Evolutionary conservation across 129 eudicot species (phyloP).

Genomic region (Heracleum sosnowskyi): DNA sequence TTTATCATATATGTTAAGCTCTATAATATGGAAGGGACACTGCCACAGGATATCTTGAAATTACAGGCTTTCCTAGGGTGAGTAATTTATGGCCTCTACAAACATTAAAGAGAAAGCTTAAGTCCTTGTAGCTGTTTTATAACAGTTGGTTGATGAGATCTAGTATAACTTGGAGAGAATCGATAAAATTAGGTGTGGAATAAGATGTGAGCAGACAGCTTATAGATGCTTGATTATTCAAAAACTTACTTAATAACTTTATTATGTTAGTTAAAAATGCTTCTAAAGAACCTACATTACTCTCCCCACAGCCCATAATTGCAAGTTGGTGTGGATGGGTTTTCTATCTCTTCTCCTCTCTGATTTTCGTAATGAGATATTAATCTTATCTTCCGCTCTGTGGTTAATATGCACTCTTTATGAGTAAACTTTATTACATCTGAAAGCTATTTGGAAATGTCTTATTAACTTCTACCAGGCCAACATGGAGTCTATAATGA

Average conservation of each 20-base stretch:
- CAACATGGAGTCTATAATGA: conserved; percentile 85
- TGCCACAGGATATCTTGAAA: background rate
- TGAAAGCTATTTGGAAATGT: conserved; percentile 7
- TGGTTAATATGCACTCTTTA: conserved; percentile 12
- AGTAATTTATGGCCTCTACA: background rate
- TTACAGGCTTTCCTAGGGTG: background rate
- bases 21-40: background rate
- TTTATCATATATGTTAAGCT: too few relatives aligned
- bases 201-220: background rate
- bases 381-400: background rate
- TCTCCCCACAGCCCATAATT: background rate
- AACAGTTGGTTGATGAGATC: background rate
- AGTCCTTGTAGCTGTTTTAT: background rate
- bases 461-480: conserved; percentile 44
- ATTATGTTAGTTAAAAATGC: background rate
- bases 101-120: background rate
- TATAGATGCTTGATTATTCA: background rate
- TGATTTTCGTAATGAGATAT: background rate
- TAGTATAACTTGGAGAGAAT: background rate
- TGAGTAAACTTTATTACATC: conserved; percentile 5
- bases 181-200: background rate
- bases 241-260: background rate
- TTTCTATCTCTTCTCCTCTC: background rate
- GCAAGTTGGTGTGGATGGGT: background rate
- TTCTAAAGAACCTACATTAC: background rate